These are phyloP conservation scores for Sporisorium reilianum DNA, from an alignment of 1,284 basidiomycete species.

Conservation along the genomic window DNA sequence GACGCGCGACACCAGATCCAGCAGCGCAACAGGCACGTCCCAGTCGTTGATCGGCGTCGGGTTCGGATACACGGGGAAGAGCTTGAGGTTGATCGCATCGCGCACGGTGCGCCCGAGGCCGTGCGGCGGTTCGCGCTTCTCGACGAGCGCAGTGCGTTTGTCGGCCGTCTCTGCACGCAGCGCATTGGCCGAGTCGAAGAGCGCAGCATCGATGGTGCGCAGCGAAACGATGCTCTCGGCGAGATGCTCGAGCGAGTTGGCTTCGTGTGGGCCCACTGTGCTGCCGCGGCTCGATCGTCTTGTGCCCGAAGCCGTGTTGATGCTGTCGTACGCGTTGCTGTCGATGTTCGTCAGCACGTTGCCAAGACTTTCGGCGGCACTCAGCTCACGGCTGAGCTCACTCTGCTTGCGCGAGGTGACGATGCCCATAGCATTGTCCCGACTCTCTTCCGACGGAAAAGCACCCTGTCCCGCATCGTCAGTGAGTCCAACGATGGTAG, in stretches of 20 bases:
- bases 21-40: constrained; percentile 92
- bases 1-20: constrained; percentile 82
- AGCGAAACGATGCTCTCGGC: constrained; percentile 55
- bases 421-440: constrained; percentile 44
- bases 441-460: constrained; percentile 36
- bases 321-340: constrained; percentile 25
- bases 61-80: constrained; percentile 96
- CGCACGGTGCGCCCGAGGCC: constrained; percentile 66
- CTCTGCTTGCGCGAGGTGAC: constrained; percentile 28
- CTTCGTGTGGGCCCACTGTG: constrained; percentile 13
- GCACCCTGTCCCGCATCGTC: constrained; percentile 26
- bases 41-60: constrained; percentile 90
- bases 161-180: constrained; percentile 27
- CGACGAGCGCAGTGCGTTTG: constrained; percentile 37
- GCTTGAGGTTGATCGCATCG: constrained; percentile 76
- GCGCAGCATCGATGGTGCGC: constrained; percentile 52
- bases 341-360: constrained; percentile 28
- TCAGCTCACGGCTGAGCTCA: constrained; percentile 38
- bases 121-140: constrained; percentile 60
- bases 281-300: constrained; percentile 43
- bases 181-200: constrained; percentile 43
- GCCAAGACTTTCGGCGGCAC: constrained; percentile 40
- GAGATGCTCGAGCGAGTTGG: constrained; percentile 31
- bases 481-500: constrained; percentile 24
- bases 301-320: constrained; percentile 37